Evolutionary conservation across 1,284 basidiomycete species (phyloP), one percentile per base, ranked within the genome.

Genomic region (Gymnopus androsaceus): DNA sequence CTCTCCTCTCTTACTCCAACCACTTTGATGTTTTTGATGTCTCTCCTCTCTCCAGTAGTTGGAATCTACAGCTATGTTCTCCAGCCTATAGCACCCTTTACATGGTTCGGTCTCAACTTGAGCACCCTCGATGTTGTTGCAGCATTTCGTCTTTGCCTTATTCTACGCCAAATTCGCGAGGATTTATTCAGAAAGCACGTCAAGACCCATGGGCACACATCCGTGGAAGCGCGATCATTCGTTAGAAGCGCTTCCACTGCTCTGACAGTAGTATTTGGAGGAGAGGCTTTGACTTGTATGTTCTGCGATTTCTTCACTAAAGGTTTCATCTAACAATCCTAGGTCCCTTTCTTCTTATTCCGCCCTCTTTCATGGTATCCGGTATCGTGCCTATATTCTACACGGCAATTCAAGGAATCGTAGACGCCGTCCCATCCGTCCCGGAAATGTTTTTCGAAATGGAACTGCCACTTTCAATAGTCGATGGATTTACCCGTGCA

Each of bases 321-420:
- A 34, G 51, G 36, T 41, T 21, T 4, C 21, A n/a, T 23, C 38
- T 31, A 48, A 27, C 38, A 11, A 9, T 8, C 31, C 33, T 33
- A 90, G 89, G 76, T 15, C 84, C 89, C 19, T 76, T 84, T 42
- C 73, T 91, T 51, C 81, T 84, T 7, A 63, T 81, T 17, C 77
- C 84, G 3, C 81, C 86, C 1, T 90, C 88, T 9, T 91, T 90
- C 68, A 81, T 90, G 78, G 59, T 82, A 25, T 88, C 86, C 1
- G 84, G 84, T 3, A 72, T 78, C 3, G 74, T 80, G 3, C 85
- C 87, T 1, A 64, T 71, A 2, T 69, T 89, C 42, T 90, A 84
- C 64, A 67, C 79, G 2, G 66, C 65, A 19, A 69, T 76, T 0
- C 87, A 88, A 61, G 80, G 77, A 0, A 61, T 84, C 38, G 80